These are phyloP conservation scores for Sarocladium brachiariae DNA, from an alignment of 2,329 filamentous ascomycete species.

Conservation along the genomic window DNA sequence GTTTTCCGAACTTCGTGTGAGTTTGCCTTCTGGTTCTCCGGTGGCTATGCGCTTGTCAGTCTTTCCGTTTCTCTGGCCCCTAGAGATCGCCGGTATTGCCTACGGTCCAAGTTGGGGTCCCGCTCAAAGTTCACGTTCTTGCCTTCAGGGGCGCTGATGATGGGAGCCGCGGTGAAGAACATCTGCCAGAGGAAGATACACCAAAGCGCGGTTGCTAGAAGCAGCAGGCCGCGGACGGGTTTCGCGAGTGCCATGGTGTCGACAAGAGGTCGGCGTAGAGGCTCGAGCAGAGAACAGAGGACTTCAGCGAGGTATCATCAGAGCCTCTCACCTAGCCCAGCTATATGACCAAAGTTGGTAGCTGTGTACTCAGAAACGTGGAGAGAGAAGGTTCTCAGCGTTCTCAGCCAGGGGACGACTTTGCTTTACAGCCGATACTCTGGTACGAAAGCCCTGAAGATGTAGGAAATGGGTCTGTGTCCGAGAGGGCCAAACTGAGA, in stretches of 20 bases:
- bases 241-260: conserved; percentile 70
- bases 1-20: conserved; percentile 67
- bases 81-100: conserved; percentile 27
- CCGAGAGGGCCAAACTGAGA: too few relatives aligned
- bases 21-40: conserved; percentile 70
- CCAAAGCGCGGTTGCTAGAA: conserved; percentile 65
- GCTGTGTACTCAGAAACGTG: neutral
- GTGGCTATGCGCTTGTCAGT: conserved; percentile 51
- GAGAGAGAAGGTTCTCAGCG: neutral
- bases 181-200: conserved; percentile 74
- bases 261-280: neutral
- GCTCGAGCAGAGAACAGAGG: neutral
- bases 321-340: neutral
- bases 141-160: conserved; percentile 35
- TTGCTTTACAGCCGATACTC: too few relatives aligned
- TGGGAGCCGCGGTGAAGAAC: conserved; percentile 47
- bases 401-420: too few relatives aligned
- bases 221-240: conserved; percentile 72
- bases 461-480: too few relatives aligned
- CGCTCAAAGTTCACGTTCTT: conserved; percentile 54
- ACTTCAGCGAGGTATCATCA: neutral
- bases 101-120: conserved; percentile 85
- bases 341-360: neutral
- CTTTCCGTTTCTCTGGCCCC: conserved; percentile 13
- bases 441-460: too few relatives aligned